phyloP scores from a whole-genome alignment of 2,329 filamentous ascomycete genomes.

The Macrophomina phaseolina region DNA sequence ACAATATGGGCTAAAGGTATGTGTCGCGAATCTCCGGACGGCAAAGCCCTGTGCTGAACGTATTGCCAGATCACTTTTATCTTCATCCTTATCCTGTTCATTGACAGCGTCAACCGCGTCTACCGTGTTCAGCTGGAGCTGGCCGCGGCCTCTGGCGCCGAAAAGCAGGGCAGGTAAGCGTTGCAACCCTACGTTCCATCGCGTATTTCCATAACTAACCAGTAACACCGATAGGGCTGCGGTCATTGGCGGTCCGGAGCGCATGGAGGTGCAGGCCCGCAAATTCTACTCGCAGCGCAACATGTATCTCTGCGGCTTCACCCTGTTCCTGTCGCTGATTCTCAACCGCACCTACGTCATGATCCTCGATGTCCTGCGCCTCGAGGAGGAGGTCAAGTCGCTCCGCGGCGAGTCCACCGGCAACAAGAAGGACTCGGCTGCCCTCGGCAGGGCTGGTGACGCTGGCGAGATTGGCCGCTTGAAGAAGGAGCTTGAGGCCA shows the following conservation, averaged over 20 bases:
- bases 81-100: constrained; percentile 97
- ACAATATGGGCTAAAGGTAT: constrained; percentile 94
- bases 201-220: neutral
- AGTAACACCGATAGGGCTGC: constrained; percentile 58
- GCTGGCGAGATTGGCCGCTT: constrained; percentile 75
- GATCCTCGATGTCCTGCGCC: constrained; percentile 88
- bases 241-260: constrained; percentile 83
- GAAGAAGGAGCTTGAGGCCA: constrained; percentile 69
- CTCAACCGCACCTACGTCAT: constrained; percentile 98
- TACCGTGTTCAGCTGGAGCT: constrained; percentile 96
- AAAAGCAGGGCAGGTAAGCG: constrained; percentile 57
- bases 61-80: constrained; percentile 83
- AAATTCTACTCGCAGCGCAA: constrained; percentile 99
- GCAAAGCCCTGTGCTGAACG: neutral
- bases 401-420: constrained; percentile 70
- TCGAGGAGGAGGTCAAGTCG: constrained; percentile 89
- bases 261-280: constrained; percentile 97
- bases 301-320: constrained; percentile 99
- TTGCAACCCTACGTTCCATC: constrained; percentile 17
- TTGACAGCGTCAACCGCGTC: constrained; percentile 95
- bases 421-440: constrained; percentile 65
- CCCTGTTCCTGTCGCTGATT: constrained; percentile 96
- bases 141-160: constrained; percentile 70
- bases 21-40: neutral
- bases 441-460: constrained; percentile 74